Percentiles rank a stretch among this genome's conserved stretches.
These are phyloP conservation scores for Escallonia rubra DNA, from an alignment of 129 eudicot genomes.

Conservation along the genomic window DNA sequence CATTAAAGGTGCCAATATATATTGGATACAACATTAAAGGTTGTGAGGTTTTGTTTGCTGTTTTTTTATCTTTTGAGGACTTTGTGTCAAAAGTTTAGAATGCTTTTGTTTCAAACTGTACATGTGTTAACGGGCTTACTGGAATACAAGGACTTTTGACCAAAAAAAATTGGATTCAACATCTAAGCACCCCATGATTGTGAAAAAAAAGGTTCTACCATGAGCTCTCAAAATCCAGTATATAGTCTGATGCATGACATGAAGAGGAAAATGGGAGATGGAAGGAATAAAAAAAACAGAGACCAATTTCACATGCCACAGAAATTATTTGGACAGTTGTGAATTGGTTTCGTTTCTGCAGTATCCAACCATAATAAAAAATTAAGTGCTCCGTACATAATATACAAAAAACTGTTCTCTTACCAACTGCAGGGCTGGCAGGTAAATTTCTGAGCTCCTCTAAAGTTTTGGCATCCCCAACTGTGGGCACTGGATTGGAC, in stretches of 20 bases:
- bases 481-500: slow-evolving; percentile 11
- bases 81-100: no score
- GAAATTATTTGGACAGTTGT: background rate
- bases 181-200: background rate
- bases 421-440: slow-evolving; percentile 50
- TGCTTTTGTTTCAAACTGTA: no score
- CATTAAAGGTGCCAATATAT: no score
- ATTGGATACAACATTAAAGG: no score
- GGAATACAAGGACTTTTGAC: no score
- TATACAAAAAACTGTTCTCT: slow-evolving; percentile 10
- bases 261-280: background rate
- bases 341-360: no score
- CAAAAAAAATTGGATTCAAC: background rate
- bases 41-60: no score
- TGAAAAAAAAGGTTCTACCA: no score
- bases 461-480: slow-evolving; percentile 10
- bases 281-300: background rate
- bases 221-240: background rate
- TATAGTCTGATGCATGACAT: background rate
- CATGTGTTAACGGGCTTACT: no score
- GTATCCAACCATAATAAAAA: background rate
- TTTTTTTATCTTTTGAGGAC: no score
- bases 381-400: background rate
- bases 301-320: background rate
- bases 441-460: slow-evolving; percentile 32